Percentiles rank a stretch among this genome's conserved stretches.
Evolutionary conservation across 768 basidiomycete genomes (phyloP).

Genomic region (Clavulina sp.): DNA sequence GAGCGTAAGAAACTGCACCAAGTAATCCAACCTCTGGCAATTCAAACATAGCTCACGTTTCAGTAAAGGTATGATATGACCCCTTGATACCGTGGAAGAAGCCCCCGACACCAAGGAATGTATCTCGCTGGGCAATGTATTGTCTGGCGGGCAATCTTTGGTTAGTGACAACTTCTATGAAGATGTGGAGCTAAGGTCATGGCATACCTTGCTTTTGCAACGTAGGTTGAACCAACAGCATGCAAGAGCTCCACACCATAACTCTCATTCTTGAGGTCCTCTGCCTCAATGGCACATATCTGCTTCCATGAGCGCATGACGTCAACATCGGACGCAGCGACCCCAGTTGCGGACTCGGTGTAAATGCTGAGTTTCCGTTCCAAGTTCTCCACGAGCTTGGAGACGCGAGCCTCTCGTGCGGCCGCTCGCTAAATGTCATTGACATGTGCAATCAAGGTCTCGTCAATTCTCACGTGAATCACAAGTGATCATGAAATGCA

Average conservation of each 20-base stretch:
- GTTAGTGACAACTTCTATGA: too few relatives aligned
- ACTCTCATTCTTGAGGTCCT: constrained; percentile 69
- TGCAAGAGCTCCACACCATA: constrained; percentile 78
- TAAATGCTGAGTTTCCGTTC: constrained; percentile 74
- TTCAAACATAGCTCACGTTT: constrained; percentile 43
- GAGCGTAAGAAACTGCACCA: neutral
- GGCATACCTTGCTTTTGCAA: constrained; percentile 31
- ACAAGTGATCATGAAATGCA: neutral
- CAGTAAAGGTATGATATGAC: constrained; percentile 85
- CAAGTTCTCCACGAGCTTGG: constrained; percentile 60
- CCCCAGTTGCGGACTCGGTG: constrained; percentile 58
- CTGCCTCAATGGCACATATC: constrained; percentile 66
- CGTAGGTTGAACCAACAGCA: constrained; percentile 73
- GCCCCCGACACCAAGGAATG: constrained; percentile 67
- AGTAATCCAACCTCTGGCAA: neutral
- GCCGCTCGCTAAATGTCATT: constrained; percentile 45
- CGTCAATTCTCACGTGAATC: neutral
- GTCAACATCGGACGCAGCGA: constrained; percentile 40
- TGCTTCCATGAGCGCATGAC: constrained; percentile 56
- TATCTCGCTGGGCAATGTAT: constrained; percentile 58
- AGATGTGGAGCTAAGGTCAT: neutral
- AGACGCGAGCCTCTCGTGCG: constrained; percentile 55
- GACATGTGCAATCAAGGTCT: neutral
- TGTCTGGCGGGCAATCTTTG: constrained; percentile 16
- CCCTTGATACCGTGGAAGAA: constrained; percentile 88